phyloP scores from a whole-genome alignment of 805 yeast species.

The Starmera pachycereana region DNA sequence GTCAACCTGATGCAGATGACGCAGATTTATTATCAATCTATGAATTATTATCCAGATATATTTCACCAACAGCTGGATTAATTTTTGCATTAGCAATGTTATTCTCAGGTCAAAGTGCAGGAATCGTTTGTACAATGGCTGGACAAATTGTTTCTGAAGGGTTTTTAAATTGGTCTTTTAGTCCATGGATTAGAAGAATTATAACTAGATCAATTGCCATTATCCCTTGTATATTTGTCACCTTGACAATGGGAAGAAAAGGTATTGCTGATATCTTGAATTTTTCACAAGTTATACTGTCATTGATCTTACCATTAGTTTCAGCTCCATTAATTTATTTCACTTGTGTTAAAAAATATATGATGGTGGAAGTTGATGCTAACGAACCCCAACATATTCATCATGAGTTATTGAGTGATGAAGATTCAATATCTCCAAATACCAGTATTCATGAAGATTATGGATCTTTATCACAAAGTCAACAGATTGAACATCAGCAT shows the following conservation, averaged over 20 bases:
- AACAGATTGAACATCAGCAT: no score
- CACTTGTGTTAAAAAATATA: conserved; percentile 57
- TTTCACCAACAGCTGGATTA: conserved; percentile 80
- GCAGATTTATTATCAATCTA: conserved; percentile 83
- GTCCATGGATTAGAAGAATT: conserved; percentile 74
- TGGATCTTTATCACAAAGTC: not conserved
- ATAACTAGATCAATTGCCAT: conserved; percentile 79
- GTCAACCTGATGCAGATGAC: conserved; percentile 52
- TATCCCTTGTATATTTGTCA: conserved; percentile 73
- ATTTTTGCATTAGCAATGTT: conserved; percentile 83
- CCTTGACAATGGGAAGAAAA: conserved; percentile 63
- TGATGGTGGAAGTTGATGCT: conserved; percentile 45
- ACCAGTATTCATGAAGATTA: not conserved
- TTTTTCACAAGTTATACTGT: conserved; percentile 72
- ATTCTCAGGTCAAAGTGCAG: conserved; percentile 92
- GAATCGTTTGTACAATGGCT: conserved; percentile 86
- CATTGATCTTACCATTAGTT: conserved; percentile 74
- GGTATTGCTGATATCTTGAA: conserved; percentile 72
- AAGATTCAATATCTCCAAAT: conserved; percentile 14
- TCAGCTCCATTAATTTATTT: conserved; percentile 82
- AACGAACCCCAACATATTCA: conserved; percentile 6
- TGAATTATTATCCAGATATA: conserved; percentile 52
- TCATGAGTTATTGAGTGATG: conserved; percentile 9
- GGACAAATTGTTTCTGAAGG: conserved; percentile 95
- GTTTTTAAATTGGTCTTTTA: conserved; percentile 65